Conservation (phyloP, 1,284 basidiomycete species). For the Singerocomus inundabilis region DNA sequence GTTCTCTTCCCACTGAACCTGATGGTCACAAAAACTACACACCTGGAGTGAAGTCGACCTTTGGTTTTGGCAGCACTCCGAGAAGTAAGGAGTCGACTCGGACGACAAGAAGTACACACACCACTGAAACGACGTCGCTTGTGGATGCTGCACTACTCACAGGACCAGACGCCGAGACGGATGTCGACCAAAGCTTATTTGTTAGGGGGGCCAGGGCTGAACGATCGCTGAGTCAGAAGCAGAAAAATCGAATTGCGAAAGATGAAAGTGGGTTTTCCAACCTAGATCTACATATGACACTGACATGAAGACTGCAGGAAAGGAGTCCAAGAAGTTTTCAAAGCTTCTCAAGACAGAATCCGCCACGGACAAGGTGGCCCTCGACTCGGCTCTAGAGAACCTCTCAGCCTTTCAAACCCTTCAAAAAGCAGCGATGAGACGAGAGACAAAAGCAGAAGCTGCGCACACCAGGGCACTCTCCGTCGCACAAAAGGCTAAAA, state of each 20-base stretch:
- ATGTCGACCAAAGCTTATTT: conserved; percentile 22
- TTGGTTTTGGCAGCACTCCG: not conserved
- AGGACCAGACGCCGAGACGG: conserved; percentile 23
- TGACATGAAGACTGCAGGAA: conserved; percentile 15
- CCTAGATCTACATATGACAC: not conserved
- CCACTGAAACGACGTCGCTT: conserved; percentile 19
- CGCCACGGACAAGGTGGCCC: conserved; percentile 27
- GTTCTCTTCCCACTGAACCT: conserved; percentile 24
- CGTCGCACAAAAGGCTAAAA: conserved; percentile 28
- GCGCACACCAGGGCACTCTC: conserved; percentile 28
- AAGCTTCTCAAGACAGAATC: conserved; percentile 31
- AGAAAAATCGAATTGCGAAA: conserved; percentile 28
- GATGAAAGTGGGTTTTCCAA: conserved; percentile 23
- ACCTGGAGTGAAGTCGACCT: not conserved
- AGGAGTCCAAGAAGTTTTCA: conserved; percentile 25
- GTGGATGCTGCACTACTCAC: conserved; percentile 25
- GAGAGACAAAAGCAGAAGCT: conserved; percentile 26
- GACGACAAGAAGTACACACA: conserved; percentile 21
- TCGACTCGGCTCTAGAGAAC: conserved; percentile 27
- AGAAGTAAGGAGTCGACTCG: conserved; percentile 25
- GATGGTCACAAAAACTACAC: conserved; percentile 6
- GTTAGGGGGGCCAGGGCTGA: conserved; percentile 26
- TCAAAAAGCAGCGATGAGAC: conserved; percentile 33
- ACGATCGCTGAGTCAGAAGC: conserved; percentile 26
- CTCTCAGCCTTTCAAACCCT: conserved; percentile 30